Percentiles rank a stretch among this genome's conserved stretches.
These are phyloP conservation scores for Phoma sp. DNA, from an alignment of 2,329 filamentous ascomycete species.

Conservation along the genomic window DNA sequence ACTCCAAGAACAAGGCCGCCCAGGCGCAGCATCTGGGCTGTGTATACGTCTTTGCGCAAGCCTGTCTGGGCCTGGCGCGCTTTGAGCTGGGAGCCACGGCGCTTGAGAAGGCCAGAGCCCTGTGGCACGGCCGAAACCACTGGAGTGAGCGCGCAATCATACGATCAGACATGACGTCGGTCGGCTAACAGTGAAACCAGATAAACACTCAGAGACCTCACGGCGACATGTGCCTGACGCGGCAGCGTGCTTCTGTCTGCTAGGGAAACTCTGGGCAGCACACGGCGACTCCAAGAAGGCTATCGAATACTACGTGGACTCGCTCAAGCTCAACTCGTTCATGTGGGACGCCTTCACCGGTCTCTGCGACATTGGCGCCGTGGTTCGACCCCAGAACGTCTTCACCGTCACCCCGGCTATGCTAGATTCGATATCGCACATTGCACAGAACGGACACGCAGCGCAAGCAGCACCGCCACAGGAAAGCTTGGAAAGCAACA, in stretches of 20 bases:
- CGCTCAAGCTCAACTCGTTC: conserved; percentile 89
- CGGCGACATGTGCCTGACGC: conserved; percentile 82
- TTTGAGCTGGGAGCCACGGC: conserved; percentile 83
- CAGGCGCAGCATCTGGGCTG: conserved; percentile 83
- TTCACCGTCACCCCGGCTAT: conserved; percentile 78
- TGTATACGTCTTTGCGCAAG: conserved; percentile 89
- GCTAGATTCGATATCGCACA: conserved; percentile 56
- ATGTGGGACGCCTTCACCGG: conserved; percentile 97
- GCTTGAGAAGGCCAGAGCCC: conserved; percentile 79
- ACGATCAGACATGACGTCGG: neutral
- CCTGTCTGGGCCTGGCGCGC: conserved; percentile 80
- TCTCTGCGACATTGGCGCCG: conserved; percentile 82
- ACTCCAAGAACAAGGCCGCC: conserved; percentile 73
- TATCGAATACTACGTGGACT: conserved; percentile 84
- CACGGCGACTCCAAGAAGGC: conserved; percentile 84
- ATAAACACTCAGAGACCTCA: conserved; percentile 76
- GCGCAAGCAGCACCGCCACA: conserved; percentile 20
- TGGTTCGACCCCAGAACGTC: conserved; percentile 82
- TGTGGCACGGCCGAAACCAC: conserved; percentile 77
- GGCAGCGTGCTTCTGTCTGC: conserved; percentile 79
- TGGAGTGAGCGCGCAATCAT: conserved; percentile 68
- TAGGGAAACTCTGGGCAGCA: conserved; percentile 86
- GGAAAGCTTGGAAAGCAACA: conserved; percentile 31
- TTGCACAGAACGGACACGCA: conserved; percentile 31
- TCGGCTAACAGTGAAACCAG: conserved; percentile 45